These are phyloP conservation scores for Dovyalis caffra DNA, from an alignment of 345 rosid species.

Conservation along the genomic window DNA sequence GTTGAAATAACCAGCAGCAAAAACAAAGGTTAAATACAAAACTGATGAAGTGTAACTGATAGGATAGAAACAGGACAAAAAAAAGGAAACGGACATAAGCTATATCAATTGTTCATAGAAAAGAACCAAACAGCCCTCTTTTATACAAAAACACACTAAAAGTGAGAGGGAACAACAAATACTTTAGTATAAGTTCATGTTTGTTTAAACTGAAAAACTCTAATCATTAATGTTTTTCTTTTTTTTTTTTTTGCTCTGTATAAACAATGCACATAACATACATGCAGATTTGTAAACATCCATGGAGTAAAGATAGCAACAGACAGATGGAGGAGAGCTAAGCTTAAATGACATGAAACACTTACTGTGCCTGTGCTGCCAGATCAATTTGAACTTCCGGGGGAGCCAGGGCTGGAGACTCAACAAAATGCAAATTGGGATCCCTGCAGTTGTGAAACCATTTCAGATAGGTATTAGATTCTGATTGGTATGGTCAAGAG, in stretches of 20 bases:
- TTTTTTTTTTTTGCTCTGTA: too few species aligned
- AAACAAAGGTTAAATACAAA: background rate
- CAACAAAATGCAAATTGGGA: constrained; percentile 23
- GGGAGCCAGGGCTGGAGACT: constrained; percentile 23
- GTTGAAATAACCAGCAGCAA: background rate
- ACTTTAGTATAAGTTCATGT: too few species aligned
- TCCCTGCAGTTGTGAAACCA: constrained; percentile 8
- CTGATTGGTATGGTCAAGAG: too few species aligned
- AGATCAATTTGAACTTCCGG: constrained; percentile 24
- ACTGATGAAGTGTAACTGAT: background rate
- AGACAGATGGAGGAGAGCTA: background rate
- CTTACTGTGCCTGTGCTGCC: constrained; percentile 24
- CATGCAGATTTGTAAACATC: background rate
- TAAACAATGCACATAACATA: background rate
- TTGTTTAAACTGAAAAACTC: background rate
- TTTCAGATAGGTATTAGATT: too few species aligned
- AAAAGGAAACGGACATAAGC: too few species aligned
- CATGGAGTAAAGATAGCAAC: background rate
- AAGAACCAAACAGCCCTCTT: background rate
- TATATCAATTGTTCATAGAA: background rate
- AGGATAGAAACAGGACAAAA: too few species aligned
- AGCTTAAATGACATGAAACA: background rate
- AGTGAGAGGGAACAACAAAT: too few species aligned
- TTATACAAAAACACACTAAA: background rate
- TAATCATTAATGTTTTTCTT: background rate